phyloP scores from a whole-genome alignment of 179 eudicot species.

The Carnegiea gigantea region DNA sequence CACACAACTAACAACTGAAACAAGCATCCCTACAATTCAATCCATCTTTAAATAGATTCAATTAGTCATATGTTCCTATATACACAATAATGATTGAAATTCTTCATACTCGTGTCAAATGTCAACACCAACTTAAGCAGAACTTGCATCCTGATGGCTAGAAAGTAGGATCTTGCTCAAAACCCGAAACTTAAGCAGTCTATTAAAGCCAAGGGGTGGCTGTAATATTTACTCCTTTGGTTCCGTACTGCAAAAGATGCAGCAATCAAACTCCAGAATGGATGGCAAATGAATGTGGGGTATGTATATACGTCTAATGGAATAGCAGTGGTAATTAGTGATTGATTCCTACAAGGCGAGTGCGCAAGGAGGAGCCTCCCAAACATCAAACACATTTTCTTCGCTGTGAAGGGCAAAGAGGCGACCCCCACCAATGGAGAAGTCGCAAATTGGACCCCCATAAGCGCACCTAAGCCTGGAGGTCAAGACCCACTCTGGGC shows the following conservation, averaged over 20 bases:
- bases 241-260: neutral
- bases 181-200: neutral
- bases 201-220: neutral
- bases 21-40: neutral
- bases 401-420: constrained; percentile 87
- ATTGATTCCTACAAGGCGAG: constrained; percentile 11
- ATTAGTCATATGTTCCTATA: neutral
- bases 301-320: too few relatives aligned
- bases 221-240: neutral
- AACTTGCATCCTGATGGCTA: neutral
- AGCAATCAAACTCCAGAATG: neutral
- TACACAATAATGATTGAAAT: neutral
- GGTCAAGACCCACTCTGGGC: constrained; percentile 85
- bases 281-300: neutral
- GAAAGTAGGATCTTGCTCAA: neutral
- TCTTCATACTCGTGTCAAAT: neutral
- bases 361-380: constrained; percentile 75
- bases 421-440: constrained; percentile 85
- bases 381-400: constrained; percentile 84
- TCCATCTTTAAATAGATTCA: neutral
- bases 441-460: constrained; percentile 89
- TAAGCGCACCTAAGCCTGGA: constrained; percentile 59
- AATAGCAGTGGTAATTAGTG: neutral
- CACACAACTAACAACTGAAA: neutral
- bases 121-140: neutral